Percentiles rank a stretch among this genome's conserved stretches.
Evolutionary conservation across 108 stramenopile genomes (phyloP).

Genomic region (Cyclotella choctawhatcheeana): DNA sequence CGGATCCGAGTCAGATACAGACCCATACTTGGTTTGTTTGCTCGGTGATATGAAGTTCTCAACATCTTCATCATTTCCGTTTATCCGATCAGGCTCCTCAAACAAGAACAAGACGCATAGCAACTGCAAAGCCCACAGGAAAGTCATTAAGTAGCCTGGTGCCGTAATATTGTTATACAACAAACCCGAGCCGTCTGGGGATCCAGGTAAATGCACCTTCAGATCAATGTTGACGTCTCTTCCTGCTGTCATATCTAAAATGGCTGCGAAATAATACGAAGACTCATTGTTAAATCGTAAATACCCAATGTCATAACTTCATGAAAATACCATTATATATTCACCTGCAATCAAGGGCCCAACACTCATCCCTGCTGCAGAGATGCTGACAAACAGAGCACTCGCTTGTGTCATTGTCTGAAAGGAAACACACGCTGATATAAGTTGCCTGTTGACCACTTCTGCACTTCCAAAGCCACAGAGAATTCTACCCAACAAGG

Average conservation of each 20-base stretch:
- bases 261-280: slow-evolving; percentile 11
- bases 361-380: slow-evolving; percentile 59
- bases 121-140: slow-evolving; percentile 62
- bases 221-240: slow-evolving; percentile 61
- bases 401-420: slow-evolving; percentile 64
- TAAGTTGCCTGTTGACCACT: slow-evolving; percentile 70
- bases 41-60: not conserved
- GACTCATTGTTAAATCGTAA: not conserved
- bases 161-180: slow-evolving; percentile 56
- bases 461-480: slow-evolving; percentile 73
- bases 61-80: slow-evolving; percentile 15
- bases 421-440: slow-evolving; percentile 58
- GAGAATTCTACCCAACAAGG: slow-evolving; percentile 66
- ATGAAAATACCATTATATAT: not conserved
- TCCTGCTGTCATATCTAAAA: slow-evolving; percentile 58
- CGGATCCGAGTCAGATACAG: not conserved
- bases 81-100: slow-evolving; percentile 66
- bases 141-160: slow-evolving; percentile 68
- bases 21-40: slow-evolving; percentile 6
- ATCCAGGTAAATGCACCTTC: slow-evolving; percentile 51
- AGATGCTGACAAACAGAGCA: slow-evolving; percentile 61
- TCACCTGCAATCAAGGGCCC: slow-evolving; percentile 67
- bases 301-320: not conserved
- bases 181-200: slow-evolving; percentile 52
- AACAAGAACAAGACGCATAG: slow-evolving; percentile 56